A percentile compares a stretch with the other conserved stretches of the same genome.
Evolutionary conservation across 257 asterid genomes (phyloP).

Genomic region (Solanum boliviense): DNA sequence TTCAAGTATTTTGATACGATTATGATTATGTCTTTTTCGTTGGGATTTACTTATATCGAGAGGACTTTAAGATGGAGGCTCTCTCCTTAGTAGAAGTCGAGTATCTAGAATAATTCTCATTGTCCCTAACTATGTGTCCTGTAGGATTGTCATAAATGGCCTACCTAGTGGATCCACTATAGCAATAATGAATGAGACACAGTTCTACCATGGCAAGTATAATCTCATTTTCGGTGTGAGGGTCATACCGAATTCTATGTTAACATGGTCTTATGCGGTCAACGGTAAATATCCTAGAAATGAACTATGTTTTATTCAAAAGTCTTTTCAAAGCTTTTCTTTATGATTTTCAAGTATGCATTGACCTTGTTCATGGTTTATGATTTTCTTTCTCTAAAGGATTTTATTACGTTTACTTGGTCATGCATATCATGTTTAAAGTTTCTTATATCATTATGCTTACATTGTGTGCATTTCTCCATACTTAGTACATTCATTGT

Average conservation of each 20-base stretch:
- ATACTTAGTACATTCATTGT: background rate
- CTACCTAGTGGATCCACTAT: background rate
- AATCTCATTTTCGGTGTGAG: background rate
- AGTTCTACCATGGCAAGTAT: background rate
- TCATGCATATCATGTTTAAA: background rate
- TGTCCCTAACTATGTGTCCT: background rate
- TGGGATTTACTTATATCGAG: background rate
- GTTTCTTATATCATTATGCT: no score
- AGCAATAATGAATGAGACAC: background rate
- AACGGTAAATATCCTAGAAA: no score
- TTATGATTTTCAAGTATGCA: background rate
- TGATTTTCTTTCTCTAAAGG: background rate
- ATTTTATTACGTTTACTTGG: background rate
- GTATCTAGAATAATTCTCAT: background rate
- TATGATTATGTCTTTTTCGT: background rate
- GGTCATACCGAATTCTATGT: background rate
- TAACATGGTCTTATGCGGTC: background rate
- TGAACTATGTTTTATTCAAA: background rate
- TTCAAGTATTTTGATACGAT: background rate
- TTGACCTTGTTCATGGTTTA: background rate
- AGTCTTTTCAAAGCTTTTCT: background rate
- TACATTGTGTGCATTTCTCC: background rate
- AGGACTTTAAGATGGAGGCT: background rate
- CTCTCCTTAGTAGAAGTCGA: background rate
- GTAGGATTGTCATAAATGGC: background rate